phyloP scores from a whole-genome alignment of 1,284 basidiomycete genomes.

The Trichosporon asahii region DNA sequence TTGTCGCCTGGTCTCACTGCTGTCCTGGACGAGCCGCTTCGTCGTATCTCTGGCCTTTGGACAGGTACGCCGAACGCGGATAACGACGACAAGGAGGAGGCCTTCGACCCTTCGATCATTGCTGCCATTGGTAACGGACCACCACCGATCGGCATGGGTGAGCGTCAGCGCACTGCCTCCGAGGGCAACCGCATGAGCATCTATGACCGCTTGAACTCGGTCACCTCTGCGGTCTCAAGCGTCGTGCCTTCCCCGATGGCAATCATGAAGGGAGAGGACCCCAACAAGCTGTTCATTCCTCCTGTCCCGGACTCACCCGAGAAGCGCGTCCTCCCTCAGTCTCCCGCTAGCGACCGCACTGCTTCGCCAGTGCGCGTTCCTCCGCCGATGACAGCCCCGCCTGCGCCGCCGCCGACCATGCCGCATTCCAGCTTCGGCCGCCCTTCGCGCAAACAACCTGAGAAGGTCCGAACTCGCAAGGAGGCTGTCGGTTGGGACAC shows the following conservation, averaged over 20 bases:
- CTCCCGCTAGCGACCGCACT: slow-evolving; percentile 20
- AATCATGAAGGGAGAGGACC: slow-evolving; percentile 8
- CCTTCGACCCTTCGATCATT: slow-evolving; percentile 33
- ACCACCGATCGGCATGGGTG: neutral
- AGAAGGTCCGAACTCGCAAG: slow-evolving; percentile 4
- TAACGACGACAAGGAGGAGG: slow-evolving; percentile 27
- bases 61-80: slow-evolving; percentile 1
- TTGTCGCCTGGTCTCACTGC: slow-evolving; percentile 17
- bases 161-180: neutral
- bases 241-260: slow-evolving; percentile 7
- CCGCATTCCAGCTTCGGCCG: slow-evolving; percentile 28
- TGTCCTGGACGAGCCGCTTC: slow-evolving; percentile 35
- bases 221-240: slow-evolving; percentile 12
- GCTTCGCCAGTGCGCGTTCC: slow-evolving; percentile 20
- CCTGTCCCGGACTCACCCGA: slow-evolving; percentile 17
- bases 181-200: slow-evolving; percentile 18
- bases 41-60: slow-evolving; percentile 39
- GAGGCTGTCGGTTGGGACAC: slow-evolving; percentile 21
- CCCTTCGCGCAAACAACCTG: neutral
- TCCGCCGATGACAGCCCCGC: slow-evolving; percentile 15
- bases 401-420: slow-evolving; percentile 12
- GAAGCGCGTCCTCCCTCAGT: neutral
- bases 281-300: slow-evolving; percentile 19
- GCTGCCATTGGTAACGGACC: slow-evolving; percentile 12
- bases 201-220: slow-evolving; percentile 19